Evolutionary conservation across 768 basidiomycete genomes (phyloP), one percentile per base, ranked within the genome.

Genomic region (Russula abietina): DNA sequence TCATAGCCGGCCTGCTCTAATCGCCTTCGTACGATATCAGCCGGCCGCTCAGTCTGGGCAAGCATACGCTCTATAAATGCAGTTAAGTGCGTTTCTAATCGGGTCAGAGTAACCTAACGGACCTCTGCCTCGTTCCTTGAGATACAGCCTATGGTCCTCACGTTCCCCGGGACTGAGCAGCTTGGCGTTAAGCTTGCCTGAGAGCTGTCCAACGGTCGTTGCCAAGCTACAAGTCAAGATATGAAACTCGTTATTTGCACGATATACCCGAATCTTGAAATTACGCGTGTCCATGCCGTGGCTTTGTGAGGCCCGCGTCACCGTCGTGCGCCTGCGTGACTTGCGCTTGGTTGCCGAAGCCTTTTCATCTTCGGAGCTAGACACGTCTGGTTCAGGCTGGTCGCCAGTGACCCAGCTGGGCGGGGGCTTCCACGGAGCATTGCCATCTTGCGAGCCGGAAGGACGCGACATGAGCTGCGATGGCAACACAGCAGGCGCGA

Each of bases 1-100:
- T 88, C 85, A 68, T 93, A 98, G 0, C 96, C 95, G 4, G 93
- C 93, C 71, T 96, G 92, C 67, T 89, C 85, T 65, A 98, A 77
- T 41, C 93, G 81, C 45, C 90, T 81, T 61, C 87, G 82, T 24
- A 96, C 88, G 62, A 97, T 92, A 39, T 84, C 83, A 1, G 93
- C 87, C 0, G 96, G 96, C 51, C 83, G 78, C 73, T 99, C 97
- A 1, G 85, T 85, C 22, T 83, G 82, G 9, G 84, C 85, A 60
- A 99, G 77, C 43, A 93, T 79, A 14, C 96, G 88, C 70, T 98
- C 95, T 96, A 41, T 14, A 56, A 5, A 46, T 14, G 16, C 24
- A 55, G 17, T 2, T 70, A 14, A 46, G 32, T 16, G n/a, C 14
- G n/a, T 14, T 38, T 57, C 32, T 11, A 19, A 62, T 17, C 43